These are phyloP conservation scores for Dactylellina drechsleri DNA, from an alignment of 2,329 filamentous ascomycete species.

Conservation along the genomic window DNA sequence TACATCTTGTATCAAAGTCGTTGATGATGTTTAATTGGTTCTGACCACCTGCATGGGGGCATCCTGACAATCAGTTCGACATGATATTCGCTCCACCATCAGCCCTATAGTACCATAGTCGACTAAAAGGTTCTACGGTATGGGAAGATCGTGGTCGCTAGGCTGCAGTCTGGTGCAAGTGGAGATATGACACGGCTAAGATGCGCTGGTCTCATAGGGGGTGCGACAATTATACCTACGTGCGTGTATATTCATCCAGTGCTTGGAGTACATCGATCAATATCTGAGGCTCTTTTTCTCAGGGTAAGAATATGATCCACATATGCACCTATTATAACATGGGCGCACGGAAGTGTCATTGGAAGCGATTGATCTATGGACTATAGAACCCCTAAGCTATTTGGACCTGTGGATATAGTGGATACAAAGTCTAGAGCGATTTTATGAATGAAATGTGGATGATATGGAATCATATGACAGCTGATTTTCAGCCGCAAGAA, in stretches of 20 bases:
- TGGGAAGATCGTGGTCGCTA: slow-evolving; percentile 28
- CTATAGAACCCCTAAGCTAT: not conserved
- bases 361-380: not conserved
- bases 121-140: slow-evolving; percentile 17
- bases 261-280: not conserved
- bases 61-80: slow-evolving; percentile 31
- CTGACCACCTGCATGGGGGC: slow-evolving; percentile 27
- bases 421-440: slow-evolving; percentile 11
- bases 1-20: slow-evolving; percentile 8
- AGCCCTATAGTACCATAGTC: slow-evolving; percentile 38
- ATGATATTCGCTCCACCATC: slow-evolving; percentile 27
- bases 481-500: slow-evolving; percentile 26
- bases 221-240: not conserved
- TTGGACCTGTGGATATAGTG: not conserved
- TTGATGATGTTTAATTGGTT: slow-evolving; percentile 31
- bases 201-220: slow-evolving; percentile 31
- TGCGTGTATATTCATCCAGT: not conserved
- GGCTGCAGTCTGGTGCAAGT: slow-evolving; percentile 29
- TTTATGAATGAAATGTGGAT: not conserved
- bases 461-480: slow-evolving; percentile 1
- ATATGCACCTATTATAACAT: slow-evolving; percentile 1
- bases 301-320: no score
- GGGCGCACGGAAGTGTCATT: slow-evolving; percentile 1
- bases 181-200: slow-evolving; percentile 33
- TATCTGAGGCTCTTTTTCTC: slow-evolving; percentile 20